Base-by-base conservation (phyloP, 2,329 filamentous ascomycete genomes). In the Raffaelea deltoideospora region DNA sequence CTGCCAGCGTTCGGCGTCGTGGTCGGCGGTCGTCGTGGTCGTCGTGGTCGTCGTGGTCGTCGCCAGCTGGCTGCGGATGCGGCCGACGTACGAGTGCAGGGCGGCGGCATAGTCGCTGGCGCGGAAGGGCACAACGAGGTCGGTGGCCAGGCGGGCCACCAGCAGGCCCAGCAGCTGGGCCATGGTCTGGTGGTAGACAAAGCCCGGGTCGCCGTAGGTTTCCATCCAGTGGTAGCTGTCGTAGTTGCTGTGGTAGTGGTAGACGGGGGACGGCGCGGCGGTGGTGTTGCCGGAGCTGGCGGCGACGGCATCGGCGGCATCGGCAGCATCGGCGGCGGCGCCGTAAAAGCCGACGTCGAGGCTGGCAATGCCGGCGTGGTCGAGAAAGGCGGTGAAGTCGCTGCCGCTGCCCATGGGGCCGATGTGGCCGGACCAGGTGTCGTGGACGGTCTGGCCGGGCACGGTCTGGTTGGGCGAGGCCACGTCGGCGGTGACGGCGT, bases 211-310 rank as follows among this genome's bases (percentile, higher is more conserved):
- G 30, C 83, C 85, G 43, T 72, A 90, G 19, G 68, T 71, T 37
- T 76, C 68, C 83, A 93, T 92, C 86, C 87, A 94, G 55, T 79
- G 65, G 55, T 86, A 90, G 49, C 76, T 84, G 54, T 93, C 86
- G 56, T 92, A 93, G 61, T 94, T 93, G 53, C 77, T 79, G 59
- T 94, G 86, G 55, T 94, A 94, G 49, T 84, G 79, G 51, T 85
- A 84, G 3, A 83, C 65, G 0, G 76, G 60, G 31, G 67, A 64
- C 21, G 24, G 19, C 3, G 7, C 15, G 15, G 7, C 13, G 20
- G 15, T 28, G 8, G 23, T 29, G 21, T 17, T 26, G 5, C 21
- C 31, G 34, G 24, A 31, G 2, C 56, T 51, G 0, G 46, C 40
- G 19, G 55, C 55, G 8, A 46, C 51, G 14, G n/a, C n/a, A 3